phyloP scores from a whole-genome alignment of 768 basidiomycete species.

The Asterophora lycoperdoides region DNA sequence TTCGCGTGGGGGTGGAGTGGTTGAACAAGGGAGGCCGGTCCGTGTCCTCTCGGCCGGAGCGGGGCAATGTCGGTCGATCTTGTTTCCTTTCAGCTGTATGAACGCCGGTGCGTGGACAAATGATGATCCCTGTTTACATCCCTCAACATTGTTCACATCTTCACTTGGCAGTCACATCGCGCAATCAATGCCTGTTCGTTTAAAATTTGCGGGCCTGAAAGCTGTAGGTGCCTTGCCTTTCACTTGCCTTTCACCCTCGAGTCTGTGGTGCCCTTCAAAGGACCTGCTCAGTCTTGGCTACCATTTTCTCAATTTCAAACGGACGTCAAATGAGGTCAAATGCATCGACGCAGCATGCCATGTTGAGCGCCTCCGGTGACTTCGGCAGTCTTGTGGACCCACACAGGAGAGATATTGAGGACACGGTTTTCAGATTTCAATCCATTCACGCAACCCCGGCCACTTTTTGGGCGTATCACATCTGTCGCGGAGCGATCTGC shows the following conservation, averaged over 20 bases:
- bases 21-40: too few relatives aligned
- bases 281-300: too few relatives aligned
- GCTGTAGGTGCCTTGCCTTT: not conserved
- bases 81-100: not conserved
- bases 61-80: too few relatives aligned
- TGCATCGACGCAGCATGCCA: not conserved
- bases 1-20: too few relatives aligned
- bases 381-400: not conserved
- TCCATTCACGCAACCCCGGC: too few relatives aligned
- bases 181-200: not conserved
- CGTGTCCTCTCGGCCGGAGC: too few relatives aligned
- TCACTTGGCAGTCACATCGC: not conserved
- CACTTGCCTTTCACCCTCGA: not conserved
- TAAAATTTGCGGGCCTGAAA: not conserved
- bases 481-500: not conserved
- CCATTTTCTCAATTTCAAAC: too few relatives aligned
- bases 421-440: too few relatives aligned
- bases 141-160: not conserved
- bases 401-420: too few relatives aligned
- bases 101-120: constrained; percentile 1
- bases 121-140: not conserved
- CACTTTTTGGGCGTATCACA: not conserved
- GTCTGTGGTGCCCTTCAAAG: too few relatives aligned
- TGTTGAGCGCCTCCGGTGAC: not conserved
- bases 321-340: too few relatives aligned